Conservation (phyloP, 179 eudicot species). For the Nepenthes alata region DNA sequence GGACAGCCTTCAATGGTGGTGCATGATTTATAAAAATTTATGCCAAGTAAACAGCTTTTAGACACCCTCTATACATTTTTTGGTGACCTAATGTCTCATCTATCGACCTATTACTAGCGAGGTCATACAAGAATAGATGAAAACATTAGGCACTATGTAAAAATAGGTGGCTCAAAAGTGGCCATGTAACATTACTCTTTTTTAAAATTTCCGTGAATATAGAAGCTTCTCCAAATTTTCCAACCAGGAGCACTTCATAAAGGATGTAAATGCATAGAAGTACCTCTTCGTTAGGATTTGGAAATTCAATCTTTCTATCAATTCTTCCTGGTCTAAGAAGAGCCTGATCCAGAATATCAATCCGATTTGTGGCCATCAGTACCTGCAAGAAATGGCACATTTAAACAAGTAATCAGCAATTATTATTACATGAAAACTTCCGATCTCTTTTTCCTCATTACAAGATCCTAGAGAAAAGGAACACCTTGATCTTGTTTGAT, state of each 20-base stretch:
- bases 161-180: too few relatives aligned
- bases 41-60: too few relatives aligned
- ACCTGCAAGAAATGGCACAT: constrained; percentile 30
- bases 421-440: neutral
- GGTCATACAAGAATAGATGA: too few relatives aligned
- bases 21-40: too few relatives aligned
- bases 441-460: neutral
- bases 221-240: neutral
- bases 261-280: neutral
- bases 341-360: constrained; percentile 86
- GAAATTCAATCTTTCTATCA: constrained; percentile 92
- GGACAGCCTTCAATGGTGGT: too few relatives aligned
- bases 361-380: constrained; percentile 87
- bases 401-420: neutral
- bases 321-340: constrained; percentile 96
- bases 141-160: too few relatives aligned
- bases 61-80: too few relatives aligned
- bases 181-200: too few relatives aligned
- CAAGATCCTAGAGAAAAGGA: neutral
- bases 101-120: too few relatives aligned
- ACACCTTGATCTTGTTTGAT: constrained; percentile 74
- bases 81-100: too few relatives aligned
- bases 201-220: too few relatives aligned
- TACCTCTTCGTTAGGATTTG: constrained; percentile 85
- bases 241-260: neutral